Percentiles rank a stretch among this genome's conserved stretches.
Evolutionary conservation across 2,329 filamentous ascomycete genomes (phyloP).

Genomic region (Acrodontium crateriforme): DNA sequence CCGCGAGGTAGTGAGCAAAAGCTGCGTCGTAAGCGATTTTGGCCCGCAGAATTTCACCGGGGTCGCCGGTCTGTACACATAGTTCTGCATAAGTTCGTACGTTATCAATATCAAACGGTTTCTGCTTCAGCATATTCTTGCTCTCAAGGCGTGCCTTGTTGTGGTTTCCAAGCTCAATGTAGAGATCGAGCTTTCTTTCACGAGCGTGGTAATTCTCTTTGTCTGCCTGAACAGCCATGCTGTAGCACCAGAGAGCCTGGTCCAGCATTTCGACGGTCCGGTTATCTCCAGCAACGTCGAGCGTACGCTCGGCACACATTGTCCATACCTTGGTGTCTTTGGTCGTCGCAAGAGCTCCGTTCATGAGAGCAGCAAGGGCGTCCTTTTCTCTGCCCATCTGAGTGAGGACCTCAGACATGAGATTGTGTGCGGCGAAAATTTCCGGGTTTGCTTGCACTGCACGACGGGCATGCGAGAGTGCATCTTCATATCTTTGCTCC

Average conservation of each 20-base stretch:
- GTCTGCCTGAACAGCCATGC: slow-evolving; percentile 40
- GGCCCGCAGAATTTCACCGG: slow-evolving; percentile 13
- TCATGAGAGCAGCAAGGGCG: slow-evolving; percentile 41
- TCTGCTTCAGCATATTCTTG: slow-evolving; percentile 39
- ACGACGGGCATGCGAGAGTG: slow-evolving; percentile 37
- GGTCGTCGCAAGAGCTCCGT: slow-evolving; percentile 44
- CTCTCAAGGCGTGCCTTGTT: slow-evolving; percentile 37
- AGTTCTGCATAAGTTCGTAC: slow-evolving; percentile 43
- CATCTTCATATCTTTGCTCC: slow-evolving; percentile 44
- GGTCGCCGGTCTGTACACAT: slow-evolving; percentile 22
- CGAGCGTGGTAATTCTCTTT: slow-evolving; percentile 39
- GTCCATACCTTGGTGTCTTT: slow-evolving; percentile 44
- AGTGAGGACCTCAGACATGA: slow-evolving; percentile 45
- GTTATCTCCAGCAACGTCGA: slow-evolving; percentile 33
- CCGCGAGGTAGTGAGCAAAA: slow-evolving; percentile 32
- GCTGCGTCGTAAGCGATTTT: slow-evolving; percentile 35
- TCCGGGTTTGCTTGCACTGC: slow-evolving; percentile 46
- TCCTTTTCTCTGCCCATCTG: slow-evolving; percentile 43
- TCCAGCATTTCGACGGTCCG: slow-evolving; percentile 27
- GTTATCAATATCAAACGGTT: slow-evolving; percentile 40
- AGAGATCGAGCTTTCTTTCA: slow-evolving; percentile 41
- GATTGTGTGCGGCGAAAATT: slow-evolving; percentile 46
- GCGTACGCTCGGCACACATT: slow-evolving; percentile 41
- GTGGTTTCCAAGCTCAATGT: slow-evolving; percentile 35
- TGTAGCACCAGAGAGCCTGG: slow-evolving; percentile 40